Percentiles rank a stretch among this genome's conserved stretches.
Conservation (phyloP, 192 early-diverging fungal genomes). For the Podochytrium sp. region DNA sequence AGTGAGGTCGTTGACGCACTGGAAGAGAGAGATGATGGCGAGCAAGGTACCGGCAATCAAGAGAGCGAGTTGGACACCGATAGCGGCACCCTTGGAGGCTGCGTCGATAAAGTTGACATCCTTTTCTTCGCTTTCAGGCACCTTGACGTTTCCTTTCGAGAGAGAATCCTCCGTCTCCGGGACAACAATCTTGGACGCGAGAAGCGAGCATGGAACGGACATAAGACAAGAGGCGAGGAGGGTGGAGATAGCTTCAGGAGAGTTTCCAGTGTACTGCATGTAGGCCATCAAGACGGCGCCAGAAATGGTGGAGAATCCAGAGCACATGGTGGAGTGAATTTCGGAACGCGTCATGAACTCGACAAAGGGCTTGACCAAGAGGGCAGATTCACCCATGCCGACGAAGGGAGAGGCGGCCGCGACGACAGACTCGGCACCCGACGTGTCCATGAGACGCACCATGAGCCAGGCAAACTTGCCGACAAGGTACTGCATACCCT, state of each 20-base stretch:
- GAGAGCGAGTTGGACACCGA: slow-evolving; percentile 75
- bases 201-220: slow-evolving; percentile 85
- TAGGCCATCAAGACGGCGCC: slow-evolving; percentile 77
- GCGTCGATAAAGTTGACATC: slow-evolving; percentile 81
- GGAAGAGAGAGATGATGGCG: slow-evolving; percentile 75
- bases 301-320: slow-evolving; percentile 90
- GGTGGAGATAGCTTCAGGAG: slow-evolving; percentile 49
- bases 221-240: slow-evolving; percentile 87
- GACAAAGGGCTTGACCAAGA: slow-evolving; percentile 81
- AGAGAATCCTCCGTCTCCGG: slow-evolving; percentile 84
- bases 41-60: slow-evolving; percentile 79
- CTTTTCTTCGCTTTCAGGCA: slow-evolving; percentile 61
- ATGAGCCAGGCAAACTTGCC: slow-evolving; percentile 65
- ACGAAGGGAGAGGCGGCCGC: slow-evolving; percentile 86
- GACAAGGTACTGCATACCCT: slow-evolving; percentile 82
- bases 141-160: slow-evolving; percentile 68
- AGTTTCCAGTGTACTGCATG: slow-evolving; percentile 62
- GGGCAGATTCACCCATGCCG: slow-evolving; percentile 80
- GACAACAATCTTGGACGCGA: slow-evolving; percentile 83
- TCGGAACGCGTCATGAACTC: slow-evolving; percentile 84
- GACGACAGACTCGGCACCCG: slow-evolving; percentile 82
- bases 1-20: slow-evolving; percentile 69
- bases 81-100: slow-evolving; percentile 79
- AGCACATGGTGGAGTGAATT: slow-evolving; percentile 84
- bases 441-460: slow-evolving; percentile 71